These are phyloP conservation scores for Talaromyces liani DNA, from an alignment of 495 filamentous ascomycete genomes.

Conservation along the genomic window DNA sequence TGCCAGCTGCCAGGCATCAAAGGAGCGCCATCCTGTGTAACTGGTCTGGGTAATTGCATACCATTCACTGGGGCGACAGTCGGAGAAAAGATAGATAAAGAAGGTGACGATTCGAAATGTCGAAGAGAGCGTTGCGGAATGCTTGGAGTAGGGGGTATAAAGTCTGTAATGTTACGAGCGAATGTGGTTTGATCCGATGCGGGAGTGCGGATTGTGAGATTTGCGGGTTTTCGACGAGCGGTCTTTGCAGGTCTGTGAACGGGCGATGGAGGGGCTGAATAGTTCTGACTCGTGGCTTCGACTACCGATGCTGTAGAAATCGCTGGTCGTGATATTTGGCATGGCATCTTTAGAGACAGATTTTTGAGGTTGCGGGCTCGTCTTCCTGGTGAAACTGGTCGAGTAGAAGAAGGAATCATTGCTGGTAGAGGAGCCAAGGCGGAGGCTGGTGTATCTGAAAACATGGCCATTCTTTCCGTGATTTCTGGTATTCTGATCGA, in stretches of 20 bases:
- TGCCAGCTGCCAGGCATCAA: constrained; percentile 19
- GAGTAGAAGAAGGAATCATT: constrained; percentile 28
- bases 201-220: constrained; percentile 62
- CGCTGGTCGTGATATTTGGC: constrained; percentile 35
- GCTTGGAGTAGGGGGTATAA: constrained; percentile 39
- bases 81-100: constrained; percentile 52
- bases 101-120: constrained; percentile 64
- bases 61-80: constrained; percentile 52
- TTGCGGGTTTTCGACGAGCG: constrained; percentile 68
- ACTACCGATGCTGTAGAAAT: constrained; percentile 41
- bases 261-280: constrained; percentile 78
- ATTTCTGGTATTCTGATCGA: constrained; percentile 25
- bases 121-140: constrained; percentile 44
- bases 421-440: constrained; percentile 35
- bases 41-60: constrained; percentile 54
- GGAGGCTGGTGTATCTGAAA: constrained; percentile 13
- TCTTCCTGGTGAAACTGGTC: constrained; percentile 53
- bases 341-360: constrained; percentile 75
- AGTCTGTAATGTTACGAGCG: constrained; percentile 25
- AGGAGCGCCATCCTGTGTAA: constrained; percentile 27
- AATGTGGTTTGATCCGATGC: constrained; percentile 36
- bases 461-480: constrained; percentile 18
- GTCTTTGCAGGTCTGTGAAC: constrained; percentile 69
- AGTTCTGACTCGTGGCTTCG: constrained; percentile 34
- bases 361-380: constrained; percentile 89